A percentile compares a stretch with the other conserved stretches of the same genome.
phyloP scores from a whole-genome alignment of 2,329 filamentous ascomycete species.

The Pseudocercospora musae region DNA sequence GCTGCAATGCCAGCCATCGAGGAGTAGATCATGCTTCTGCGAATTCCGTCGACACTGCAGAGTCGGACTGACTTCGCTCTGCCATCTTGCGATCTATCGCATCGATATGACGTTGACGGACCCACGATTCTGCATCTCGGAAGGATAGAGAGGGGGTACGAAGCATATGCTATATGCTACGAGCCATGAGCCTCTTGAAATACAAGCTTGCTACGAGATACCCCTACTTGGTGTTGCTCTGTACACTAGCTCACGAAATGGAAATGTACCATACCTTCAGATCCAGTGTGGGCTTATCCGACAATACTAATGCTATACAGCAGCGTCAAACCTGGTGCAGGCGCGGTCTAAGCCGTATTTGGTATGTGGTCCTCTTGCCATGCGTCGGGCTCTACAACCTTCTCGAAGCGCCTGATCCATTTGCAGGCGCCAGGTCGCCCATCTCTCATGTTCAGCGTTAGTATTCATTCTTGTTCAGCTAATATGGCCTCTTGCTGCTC shows the following conservation, averaged over 20 bases:
- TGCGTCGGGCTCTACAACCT: not conserved
- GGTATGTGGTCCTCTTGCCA: not conserved
- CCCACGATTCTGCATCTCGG: not conserved
- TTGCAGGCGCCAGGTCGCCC: not conserved
- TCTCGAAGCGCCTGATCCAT: not conserved
- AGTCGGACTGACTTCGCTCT: not conserved
- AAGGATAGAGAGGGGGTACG: not conserved
- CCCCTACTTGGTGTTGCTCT: not conserved
- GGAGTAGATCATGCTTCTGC: not conserved
- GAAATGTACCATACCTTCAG: not conserved
- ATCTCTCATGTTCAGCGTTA: not conserved
- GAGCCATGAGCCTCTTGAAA: not conserved
- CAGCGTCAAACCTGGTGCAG: not conserved
- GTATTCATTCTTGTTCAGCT: not conserved
- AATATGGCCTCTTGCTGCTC: not conserved
- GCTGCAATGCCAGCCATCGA: conserved; percentile 1
- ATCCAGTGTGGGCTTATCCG: not conserved
- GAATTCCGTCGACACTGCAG: not conserved
- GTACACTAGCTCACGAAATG: not conserved
- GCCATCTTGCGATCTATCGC: not conserved
- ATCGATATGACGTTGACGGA: not conserved
- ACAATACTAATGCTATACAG: not conserved
- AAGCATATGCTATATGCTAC: not conserved
- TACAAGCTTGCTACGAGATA: not conserved
- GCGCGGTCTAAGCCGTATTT: not conserved